Conservation (phyloP, 345 rosid genomes). For the Hibiscus syriacus region DNA sequence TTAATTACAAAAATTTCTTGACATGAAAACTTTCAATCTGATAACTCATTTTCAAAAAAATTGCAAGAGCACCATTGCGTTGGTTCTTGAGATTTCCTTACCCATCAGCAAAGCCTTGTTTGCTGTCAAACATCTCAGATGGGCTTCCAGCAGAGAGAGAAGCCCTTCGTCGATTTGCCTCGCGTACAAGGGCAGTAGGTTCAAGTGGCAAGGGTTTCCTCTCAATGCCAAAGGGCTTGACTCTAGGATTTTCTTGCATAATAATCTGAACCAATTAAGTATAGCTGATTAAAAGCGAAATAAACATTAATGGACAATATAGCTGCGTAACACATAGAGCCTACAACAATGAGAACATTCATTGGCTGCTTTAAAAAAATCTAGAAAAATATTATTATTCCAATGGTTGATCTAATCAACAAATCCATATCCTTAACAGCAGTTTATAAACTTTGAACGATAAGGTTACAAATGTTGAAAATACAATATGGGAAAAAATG, state of each 20-base stretch:
- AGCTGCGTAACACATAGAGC: too few species aligned
- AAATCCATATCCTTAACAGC: not conserved
- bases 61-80: not conserved
- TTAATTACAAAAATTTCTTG: conserved; percentile 6
- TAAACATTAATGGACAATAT: not conserved
- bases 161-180: conserved; percentile 94
- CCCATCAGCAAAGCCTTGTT: conserved; percentile 57
- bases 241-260: conserved; percentile 67
- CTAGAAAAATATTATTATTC: not conserved
- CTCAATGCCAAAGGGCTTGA: conserved; percentile 80
- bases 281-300: not conserved
- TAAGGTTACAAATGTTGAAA: not conserved
- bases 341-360: not conserved
- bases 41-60: not conserved
- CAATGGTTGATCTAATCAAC: not conserved
- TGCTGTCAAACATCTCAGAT: conserved; percentile 61
- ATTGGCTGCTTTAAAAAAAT: conserved; percentile 1
- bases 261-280: conserved; percentile 40
- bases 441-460: not conserved
- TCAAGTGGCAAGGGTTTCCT: conserved; percentile 88
- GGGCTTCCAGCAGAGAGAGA: conserved; percentile 93
- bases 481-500: not conserved
- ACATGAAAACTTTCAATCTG: not conserved
- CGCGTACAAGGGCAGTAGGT: conserved; percentile 86
- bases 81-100: conserved; percentile 30